A percentile compares a stretch with the other conserved stretches of the same genome.
These are phyloP conservation scores for Kazachstania taianensis DNA, from an alignment of 805 yeast species.

Conservation along the genomic window DNA sequence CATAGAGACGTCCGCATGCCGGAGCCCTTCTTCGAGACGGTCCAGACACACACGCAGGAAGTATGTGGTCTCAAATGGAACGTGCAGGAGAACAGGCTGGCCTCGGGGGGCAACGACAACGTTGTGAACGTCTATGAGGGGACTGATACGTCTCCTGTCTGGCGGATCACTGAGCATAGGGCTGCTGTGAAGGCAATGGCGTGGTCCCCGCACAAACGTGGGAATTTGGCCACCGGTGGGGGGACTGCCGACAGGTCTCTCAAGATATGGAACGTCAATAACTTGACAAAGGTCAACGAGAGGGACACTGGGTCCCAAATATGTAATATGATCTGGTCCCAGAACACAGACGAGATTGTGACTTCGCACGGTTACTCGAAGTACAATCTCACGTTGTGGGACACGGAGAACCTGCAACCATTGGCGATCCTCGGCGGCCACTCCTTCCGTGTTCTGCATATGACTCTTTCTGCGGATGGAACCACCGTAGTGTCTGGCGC, in stretches of 20 bases:
- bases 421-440: conserved; percentile 92
- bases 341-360: conserved; percentile 82
- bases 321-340: conserved; percentile 89
- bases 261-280: conserved; percentile 84
- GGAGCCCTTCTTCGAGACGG: conserved; percentile 63
- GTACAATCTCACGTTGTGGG: conserved; percentile 89
- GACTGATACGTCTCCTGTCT: conserved; percentile 49
- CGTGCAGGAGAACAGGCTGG: conserved; percentile 78
- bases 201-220: conserved; percentile 97
- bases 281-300: conserved; percentile 63
- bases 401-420: conserved; percentile 83
- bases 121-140: conserved; percentile 82
- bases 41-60: conserved; percentile 79
- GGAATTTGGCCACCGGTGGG: conserved; percentile 89
- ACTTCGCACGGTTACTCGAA: conserved; percentile 91
- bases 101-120: conserved; percentile 94
- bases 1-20: conserved; percentile 89
- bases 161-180: conserved; percentile 68
- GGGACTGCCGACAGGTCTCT: conserved; percentile 90
- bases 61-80: conserved; percentile 97
- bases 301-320: conserved; percentile 96
- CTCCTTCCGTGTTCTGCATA: conserved; percentile 80
- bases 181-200: conserved; percentile 96
- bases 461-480: conserved; percentile 91
- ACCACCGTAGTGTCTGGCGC: conserved; percentile 96